These are phyloP conservation scores for Podaxis pistillaris DNA, from an alignment of 768 basidiomycete genomes.

Conservation along the genomic window DNA sequence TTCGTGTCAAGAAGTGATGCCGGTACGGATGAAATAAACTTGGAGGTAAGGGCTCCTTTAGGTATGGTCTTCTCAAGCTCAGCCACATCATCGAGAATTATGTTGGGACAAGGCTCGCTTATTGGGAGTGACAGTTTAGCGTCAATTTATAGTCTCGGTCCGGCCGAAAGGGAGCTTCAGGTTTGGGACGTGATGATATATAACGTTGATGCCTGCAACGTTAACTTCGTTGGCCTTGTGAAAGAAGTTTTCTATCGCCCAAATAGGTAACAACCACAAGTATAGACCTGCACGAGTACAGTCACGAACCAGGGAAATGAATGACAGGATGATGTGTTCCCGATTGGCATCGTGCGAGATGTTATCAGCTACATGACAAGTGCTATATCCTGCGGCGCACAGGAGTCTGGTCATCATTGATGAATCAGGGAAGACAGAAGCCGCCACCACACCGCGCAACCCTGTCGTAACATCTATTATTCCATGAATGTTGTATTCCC, in stretches of 20 bases:
- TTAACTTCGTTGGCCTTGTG: neutral
- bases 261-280: neutral
- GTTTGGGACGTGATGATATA: constrained; percentile 1
- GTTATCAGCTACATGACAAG: constrained; percentile 5
- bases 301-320: neutral
- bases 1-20: constrained; percentile 10
- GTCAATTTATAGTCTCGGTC: constrained; percentile 7
- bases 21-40: constrained; percentile 3
- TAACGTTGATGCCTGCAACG: neutral
- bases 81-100: constrained; percentile 12
- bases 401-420: constrained; percentile 8
- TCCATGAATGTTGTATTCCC: constrained; percentile 2
- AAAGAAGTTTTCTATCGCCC: neutral
- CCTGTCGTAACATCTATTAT: constrained; percentile 2
- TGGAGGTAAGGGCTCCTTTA: constrained; percentile 6
- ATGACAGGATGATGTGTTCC: neutral
- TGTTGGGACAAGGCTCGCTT: constrained; percentile 8
- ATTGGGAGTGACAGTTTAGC: constrained; percentile 1
- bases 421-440: constrained; percentile 6
- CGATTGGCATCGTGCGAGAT: constrained; percentile 3
- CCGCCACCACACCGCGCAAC: neutral
- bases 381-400: neutral
- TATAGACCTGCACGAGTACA: neutral
- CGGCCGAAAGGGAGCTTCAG: constrained; percentile 5
- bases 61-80: constrained; percentile 12